Evolutionary conservation across 2,329 filamentous ascomycete species (phyloP).

Genomic region (Aureobasidium sp.): DNA sequence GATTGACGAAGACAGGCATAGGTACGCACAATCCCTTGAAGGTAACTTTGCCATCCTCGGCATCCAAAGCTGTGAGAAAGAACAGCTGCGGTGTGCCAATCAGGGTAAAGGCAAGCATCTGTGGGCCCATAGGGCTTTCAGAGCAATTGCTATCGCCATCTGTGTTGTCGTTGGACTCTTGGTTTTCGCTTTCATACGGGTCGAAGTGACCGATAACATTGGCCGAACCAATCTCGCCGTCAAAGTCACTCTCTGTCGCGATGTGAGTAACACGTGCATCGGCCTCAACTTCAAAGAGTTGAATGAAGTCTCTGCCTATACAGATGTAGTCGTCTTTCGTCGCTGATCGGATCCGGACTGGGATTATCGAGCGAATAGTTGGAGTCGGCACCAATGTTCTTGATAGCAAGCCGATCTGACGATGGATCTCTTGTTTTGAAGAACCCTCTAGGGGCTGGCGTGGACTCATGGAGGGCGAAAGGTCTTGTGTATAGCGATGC

Average conservation of each 20-base stretch:
- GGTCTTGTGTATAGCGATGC: background rate
- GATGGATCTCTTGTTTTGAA: constrained; percentile 20
- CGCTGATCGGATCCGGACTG: constrained; percentile 66
- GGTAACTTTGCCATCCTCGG: constrained; percentile 40
- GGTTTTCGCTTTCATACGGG: constrained; percentile 33
- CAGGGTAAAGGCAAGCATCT: constrained; percentile 71
- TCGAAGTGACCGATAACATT: constrained; percentile 56
- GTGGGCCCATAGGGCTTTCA: constrained; percentile 51
- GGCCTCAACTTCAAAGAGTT: constrained; percentile 59
- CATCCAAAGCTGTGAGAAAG: constrained; percentile 62
- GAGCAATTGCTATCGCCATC: constrained; percentile 14
- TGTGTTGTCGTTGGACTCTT: constrained; percentile 27
- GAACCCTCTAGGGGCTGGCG: background rate
- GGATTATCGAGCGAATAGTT: constrained; percentile 67
- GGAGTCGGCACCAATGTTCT: constrained; percentile 73
- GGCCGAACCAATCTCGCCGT: constrained; percentile 69
- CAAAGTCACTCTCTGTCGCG: constrained; percentile 72
- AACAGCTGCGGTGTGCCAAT: constrained; percentile 60
- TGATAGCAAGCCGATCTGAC: constrained; percentile 61
- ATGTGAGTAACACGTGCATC: constrained; percentile 68
- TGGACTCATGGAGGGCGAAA: background rate
- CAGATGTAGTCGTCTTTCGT: constrained; percentile 76
- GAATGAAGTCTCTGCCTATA: constrained; percentile 73
- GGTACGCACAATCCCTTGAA: constrained; percentile 49
- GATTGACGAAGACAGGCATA: constrained; percentile 50